Conservation (phyloP, 1,284 basidiomycete species). For the Kalmanozyma brasiliensis region DNA sequence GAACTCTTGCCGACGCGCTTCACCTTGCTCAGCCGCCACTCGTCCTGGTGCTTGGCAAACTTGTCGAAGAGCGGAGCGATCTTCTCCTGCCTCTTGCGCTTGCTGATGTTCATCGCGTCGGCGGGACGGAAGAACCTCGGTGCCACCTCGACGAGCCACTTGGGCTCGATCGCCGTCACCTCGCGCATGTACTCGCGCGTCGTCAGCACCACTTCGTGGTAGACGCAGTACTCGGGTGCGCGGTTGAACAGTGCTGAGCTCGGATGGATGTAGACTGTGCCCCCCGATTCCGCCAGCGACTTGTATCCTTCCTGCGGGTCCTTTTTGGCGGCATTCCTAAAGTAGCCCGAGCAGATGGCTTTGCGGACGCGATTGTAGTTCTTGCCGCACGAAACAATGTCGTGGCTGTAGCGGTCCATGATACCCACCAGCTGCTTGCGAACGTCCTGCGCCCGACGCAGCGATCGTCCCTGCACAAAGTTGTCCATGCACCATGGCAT, state of each 20-base stretch:
- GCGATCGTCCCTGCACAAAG: constrained; percentile 94
- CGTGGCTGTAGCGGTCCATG: constrained; percentile 99
- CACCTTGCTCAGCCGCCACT: constrained; percentile 52
- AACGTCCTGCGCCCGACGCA: constrained; percentile 97
- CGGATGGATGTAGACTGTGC: constrained; percentile 96
- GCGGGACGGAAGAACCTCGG: constrained; percentile 98
- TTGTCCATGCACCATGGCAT: constrained; percentile 81
- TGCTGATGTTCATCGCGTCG: constrained; percentile 93
- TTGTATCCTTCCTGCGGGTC: constrained; percentile 80
- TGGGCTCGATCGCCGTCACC: constrained; percentile 94
- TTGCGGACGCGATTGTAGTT: constrained; percentile 93
- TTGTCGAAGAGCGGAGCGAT: constrained; percentile 82
- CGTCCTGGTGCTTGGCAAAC: constrained; percentile 56
- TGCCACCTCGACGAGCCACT: constrained; percentile 98
- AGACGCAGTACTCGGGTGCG: constrained; percentile 79
- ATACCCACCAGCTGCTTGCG: constrained; percentile 96
- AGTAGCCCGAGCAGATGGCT: constrained; percentile 88
- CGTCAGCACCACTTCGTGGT: constrained; percentile 80
- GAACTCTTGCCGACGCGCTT: constrained; percentile 45
- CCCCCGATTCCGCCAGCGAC: constrained; percentile 83
- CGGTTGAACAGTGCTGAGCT: constrained; percentile 97
- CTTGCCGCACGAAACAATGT: constrained; percentile 87
- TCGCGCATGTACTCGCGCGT: constrained; percentile 89
- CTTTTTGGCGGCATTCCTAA: constrained; percentile 74
- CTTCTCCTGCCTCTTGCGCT: constrained; percentile 96